Evolutionary conservation across 2,329 filamentous ascomycete species (phyloP), one percentile per base, ranked within the genome.

Genomic region (Monilinia laxa): DNA sequence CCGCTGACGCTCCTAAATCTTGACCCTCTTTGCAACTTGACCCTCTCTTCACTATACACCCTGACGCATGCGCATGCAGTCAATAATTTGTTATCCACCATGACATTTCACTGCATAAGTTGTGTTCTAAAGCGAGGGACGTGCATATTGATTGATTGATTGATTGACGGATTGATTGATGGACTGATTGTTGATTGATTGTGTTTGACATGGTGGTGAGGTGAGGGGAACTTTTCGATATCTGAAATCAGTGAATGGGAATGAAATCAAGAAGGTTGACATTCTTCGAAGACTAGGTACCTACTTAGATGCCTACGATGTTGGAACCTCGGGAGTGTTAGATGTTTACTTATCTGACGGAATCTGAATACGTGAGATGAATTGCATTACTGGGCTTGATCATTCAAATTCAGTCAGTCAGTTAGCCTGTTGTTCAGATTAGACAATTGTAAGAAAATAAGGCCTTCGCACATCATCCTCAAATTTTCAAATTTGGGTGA

Each of bases 71-170:
- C 31, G 7, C 31, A 47, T 47, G 56, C 25, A 59, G 38, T 28
- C 35, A 49, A 47, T 49, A 31, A 49, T n/a, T 59, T n/a, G 10
- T 31, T 49, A 49, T 49, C 57, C 57, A 59, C 57, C 42, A 59
- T 59, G 42, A 47, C 42, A 18, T 49, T 28, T 49, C 42, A 49
- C 42, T 59, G 57, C 57, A 59, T 59, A 49, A 11, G 25, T 49
- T 35, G 28, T 59, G 42, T 28, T 23, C 57, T 35, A 49, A 54
- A 12, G 42, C 42, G 57, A 49, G 18, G 28, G 45, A 59, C 42
- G 42, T 59, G 57, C 57, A 59, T 59, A 23, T 49, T 11, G 42
- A 49, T 35, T 31, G 25, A 35, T 59, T 4, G 42, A 47, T 47
- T n/a, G 42, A 47, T 47, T n/a, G 45, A 47, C n/a, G 10, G 18